Percentiles rank a stretch among this genome's conserved stretches.
These are phyloP conservation scores for Colletotrichum camelliae DNA, from an alignment of 2,329 filamentous ascomycete genomes.

Conservation along the genomic window DNA sequence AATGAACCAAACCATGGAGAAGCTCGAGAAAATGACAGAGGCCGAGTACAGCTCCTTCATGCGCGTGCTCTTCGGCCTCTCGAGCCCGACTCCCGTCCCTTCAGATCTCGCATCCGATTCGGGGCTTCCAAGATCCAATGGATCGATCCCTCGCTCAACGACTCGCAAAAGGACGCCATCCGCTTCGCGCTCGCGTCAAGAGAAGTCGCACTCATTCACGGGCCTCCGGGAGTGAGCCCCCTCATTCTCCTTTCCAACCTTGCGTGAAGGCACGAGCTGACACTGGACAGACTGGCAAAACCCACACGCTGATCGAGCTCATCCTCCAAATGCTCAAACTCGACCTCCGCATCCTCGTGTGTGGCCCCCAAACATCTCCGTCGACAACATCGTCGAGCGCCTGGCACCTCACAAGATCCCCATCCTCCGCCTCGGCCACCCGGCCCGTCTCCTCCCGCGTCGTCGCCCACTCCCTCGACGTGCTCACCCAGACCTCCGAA, in stretches of 20 bases:
- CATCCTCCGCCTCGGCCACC: constrained; percentile 90
- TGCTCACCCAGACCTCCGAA: constrained; percentile 88
- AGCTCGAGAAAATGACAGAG: constrained; percentile 62
- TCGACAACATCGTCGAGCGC: constrained; percentile 97
- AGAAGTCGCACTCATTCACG: constrained; percentile 90
- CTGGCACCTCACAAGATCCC: constrained; percentile 84
- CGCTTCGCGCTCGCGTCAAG: constrained; percentile 82
- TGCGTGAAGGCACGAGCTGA: background rate
- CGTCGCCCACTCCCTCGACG: constrained; percentile 86
- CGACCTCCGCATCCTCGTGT: constrained; percentile 82
- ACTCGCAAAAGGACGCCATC: constrained; percentile 72
- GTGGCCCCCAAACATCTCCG: constrained; percentile 93
- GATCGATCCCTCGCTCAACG: constrained; percentile 67
- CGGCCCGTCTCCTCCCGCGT: constrained; percentile 90
- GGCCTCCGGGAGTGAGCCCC: constrained; percentile 76
- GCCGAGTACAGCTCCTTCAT: constrained; percentile 65
- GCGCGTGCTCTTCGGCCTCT: constrained; percentile 66
- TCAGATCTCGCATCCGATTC: constrained; percentile 44
- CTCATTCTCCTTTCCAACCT: background rate
- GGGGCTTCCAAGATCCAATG: constrained; percentile 57
- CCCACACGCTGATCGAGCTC: constrained; percentile 92
- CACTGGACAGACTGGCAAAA: constrained; percentile 80
- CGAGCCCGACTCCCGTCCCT: constrained; percentile 55
- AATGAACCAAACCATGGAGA: constrained; percentile 69
- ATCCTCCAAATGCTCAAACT: constrained; percentile 87